A percentile compares a stretch with the other conserved stretches of the same genome.
phyloP scores from a whole-genome alignment of 2,329 filamentous ascomycete genomes.

The Verticillium longisporum region DNA sequence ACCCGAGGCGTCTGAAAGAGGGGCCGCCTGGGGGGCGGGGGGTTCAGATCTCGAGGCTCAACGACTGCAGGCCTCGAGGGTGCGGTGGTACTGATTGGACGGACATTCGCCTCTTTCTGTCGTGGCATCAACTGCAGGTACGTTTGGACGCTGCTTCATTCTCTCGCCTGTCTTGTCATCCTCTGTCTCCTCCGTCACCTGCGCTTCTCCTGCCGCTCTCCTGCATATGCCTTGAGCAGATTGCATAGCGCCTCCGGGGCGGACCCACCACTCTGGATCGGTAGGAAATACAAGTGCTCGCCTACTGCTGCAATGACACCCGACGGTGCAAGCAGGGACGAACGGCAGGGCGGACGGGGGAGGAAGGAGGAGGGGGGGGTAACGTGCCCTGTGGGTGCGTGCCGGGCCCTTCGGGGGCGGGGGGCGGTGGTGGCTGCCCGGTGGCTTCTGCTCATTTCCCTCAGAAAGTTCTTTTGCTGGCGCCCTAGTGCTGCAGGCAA shows the following conservation, averaged over 20 bases:
- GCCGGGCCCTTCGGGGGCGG: too few relatives aligned
- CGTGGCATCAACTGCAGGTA: constrained; percentile 1
- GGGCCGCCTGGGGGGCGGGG: not conserved
- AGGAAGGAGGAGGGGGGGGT: too few relatives aligned
- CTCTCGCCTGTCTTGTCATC: too few relatives aligned
- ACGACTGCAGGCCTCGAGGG: not conserved
- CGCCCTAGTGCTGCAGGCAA: not conserved
- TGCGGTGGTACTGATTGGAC: constrained; percentile 1
- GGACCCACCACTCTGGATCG: not conserved
- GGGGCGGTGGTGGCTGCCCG: not conserved
- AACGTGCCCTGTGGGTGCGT: too few relatives aligned
- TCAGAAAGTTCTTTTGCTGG: not conserved
- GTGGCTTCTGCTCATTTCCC: not conserved
- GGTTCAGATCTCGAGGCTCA: not conserved
- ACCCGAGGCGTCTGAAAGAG: constrained; percentile 35
- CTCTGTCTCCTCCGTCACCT: constrained; percentile 4
- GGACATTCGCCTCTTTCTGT: constrained; percentile 3
- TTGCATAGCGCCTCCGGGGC: not conserved
- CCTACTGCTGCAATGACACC: not conserved
- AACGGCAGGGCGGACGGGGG: not conserved
- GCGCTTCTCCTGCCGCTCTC: not conserved
- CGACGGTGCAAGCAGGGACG: not conserved
- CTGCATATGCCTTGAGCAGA: not conserved
- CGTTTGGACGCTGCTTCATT: not conserved
- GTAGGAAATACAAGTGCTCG: not conserved